Evolutionary conservation across 345 rosid genomes (phyloP).

Genomic region (Syzygium jambos): DNA sequence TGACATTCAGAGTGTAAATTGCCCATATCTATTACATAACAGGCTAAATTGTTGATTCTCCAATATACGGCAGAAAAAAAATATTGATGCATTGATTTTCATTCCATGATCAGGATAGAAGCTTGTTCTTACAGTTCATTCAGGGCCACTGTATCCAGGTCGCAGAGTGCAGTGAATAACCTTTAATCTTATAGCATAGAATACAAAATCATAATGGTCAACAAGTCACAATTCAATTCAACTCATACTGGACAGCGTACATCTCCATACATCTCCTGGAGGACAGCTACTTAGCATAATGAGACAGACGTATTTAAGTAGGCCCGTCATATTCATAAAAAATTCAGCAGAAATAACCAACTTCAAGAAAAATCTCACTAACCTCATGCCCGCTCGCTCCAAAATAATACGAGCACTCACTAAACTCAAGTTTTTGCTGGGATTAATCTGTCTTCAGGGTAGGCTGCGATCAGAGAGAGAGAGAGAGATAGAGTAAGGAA

Average conservation of each 20-base stretch:
- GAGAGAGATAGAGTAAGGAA: not conserved
- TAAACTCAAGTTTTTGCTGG: not conserved
- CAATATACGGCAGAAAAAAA: not conserved
- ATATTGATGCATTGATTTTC: not conserved
- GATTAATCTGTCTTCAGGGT: not conserved
- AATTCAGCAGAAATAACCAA: not conserved
- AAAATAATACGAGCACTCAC: not conserved
- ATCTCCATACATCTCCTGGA: not conserved
- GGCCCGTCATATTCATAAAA: not conserved
- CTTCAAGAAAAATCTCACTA: not conserved
- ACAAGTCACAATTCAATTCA: not conserved
- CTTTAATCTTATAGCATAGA: not conserved
- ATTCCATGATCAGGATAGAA: not conserved
- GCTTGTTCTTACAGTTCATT: not conserved
- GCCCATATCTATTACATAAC: not conserved
- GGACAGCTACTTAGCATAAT: not conserved
- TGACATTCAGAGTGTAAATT: not conserved
- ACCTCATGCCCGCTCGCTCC: not conserved
- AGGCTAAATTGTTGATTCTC: not conserved
- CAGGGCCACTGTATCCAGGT: not conserved
- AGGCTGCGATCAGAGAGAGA: not conserved
- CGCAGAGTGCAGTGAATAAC: not conserved
- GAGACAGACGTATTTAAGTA: not conserved
- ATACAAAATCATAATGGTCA: not conserved
- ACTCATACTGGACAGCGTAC: not conserved